Evolutionary conservation across 805 yeast genomes (phyloP), one percentile per base, ranked within the genome.

Genomic region (Starmerella tilneyi): DNA sequence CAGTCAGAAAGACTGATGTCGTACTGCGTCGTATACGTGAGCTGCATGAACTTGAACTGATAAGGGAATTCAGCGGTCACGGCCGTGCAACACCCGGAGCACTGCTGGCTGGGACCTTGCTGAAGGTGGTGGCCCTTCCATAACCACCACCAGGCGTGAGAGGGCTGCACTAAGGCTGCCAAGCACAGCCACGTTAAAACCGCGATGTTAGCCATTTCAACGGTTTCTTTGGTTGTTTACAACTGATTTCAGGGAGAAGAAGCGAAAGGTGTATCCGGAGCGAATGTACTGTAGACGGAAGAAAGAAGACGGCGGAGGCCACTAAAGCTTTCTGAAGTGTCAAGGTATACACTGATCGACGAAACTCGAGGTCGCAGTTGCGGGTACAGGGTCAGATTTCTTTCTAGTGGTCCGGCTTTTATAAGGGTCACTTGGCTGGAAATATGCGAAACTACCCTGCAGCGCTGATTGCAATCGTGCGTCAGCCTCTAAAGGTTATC

Each of bases 31-130:
- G 43, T 16, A 44, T 50, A 46, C 11, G 54, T 49, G 16, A 41
- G n/a, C 33, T 39, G 44, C 21, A 45, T 17, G 1, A 29, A 37
- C 26, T 42, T 41, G 19, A 9, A 27, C 8, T 46, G 49, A 47
- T 56, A 60, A 8, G 52, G 45, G 51, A 57, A 60, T 5, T 52
- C 41, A 15, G 51, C 53, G 13, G 37, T 41, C n/a, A 61, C 57
- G 4, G 37, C 44, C 13, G 55, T 57, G 43, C 64, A 61, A 50
- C 64, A 61, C 12, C 63, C 64, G 12, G 45, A 16, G 46, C 64
- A 60, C 9, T 23, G 30, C 34, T 29, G 43, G 9, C 28, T 16
- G 17, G 44, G 29, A 31, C 51, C 45, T 8, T 23, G 16, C 8
- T 15, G 44, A 9, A 53, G 56, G 23, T 38, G 42, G 12, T 50